Base-by-base conservation (phyloP, 495 filamentous ascomycete species). In the Apodospora peruviana region DNA sequence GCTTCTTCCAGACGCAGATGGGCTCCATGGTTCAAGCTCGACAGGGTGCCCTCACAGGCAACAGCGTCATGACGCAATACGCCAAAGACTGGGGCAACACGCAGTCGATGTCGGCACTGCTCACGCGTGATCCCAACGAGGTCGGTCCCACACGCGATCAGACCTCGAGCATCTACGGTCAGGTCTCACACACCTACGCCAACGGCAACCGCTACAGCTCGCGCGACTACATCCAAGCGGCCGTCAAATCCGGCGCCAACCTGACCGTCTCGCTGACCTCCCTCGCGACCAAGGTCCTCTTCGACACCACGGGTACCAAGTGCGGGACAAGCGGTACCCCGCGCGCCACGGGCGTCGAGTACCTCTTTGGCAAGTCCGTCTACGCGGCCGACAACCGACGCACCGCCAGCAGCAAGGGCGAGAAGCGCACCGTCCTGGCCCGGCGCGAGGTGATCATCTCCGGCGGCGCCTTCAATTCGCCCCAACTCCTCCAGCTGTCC, bases 371-470 rank as follows among this genome's bases (percentile, higher is more conserved):
- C 19, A 62, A 64, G 48, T 62, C 56, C n/a, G 20, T 67, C 8
- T 67, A 67, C 47, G 55, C 51, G 12, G 61, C 40, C 24, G 64
- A 64, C 34, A 55, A 49, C 47, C 61, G 61, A 1, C 57, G 55
- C 5, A 35, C 59, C 14, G 47, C 56, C 39, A 48, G 48, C 42
- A 37, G 52, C n/a, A 53, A 25, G 12, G 66, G 70, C 5, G 73
- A 66, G 40, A 65, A 50, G 2, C 51, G 78, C 16, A 38, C 53
- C 0, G 71, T 69, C 3, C 58, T 50, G 1, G 67, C 67, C 39
- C 59, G 60, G 1, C 75, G 71, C 43, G 78, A 81, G 57, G 74
- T 79, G 12, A 79, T 81, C 47, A 51, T 81, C 5, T 60, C 77
- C 0, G 71, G 72, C 45, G 78, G 78, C 2, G 57, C 74, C 16